phyloP scores from a whole-genome alignment of 164 flowering plant species.

The Paratinospora sagittata region DNA sequence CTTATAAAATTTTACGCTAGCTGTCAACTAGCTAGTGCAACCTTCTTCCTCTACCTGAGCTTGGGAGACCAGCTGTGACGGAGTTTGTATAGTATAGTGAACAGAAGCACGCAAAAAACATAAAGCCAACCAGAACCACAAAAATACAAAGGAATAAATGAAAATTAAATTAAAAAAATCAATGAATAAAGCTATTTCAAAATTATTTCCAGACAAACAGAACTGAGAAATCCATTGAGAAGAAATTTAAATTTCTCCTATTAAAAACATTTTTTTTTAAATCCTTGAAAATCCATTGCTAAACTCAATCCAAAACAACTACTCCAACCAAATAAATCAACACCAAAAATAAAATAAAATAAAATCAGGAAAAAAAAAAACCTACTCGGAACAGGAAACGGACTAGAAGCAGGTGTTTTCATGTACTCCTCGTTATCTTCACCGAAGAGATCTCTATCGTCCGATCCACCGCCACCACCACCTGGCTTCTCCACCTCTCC shows the following conservation, averaged over 20 bases:
- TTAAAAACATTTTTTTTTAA: neutral
- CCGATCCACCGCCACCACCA: slow-evolving; percentile 23
- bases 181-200: too few species aligned
- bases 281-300: neutral
- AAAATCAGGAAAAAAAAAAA: neutral
- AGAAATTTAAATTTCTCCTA: neutral
- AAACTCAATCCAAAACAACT: neutral
- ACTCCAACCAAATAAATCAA: neutral
- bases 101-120: neutral
- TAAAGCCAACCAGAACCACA: neutral
- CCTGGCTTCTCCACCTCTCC: slow-evolving; percentile 27
- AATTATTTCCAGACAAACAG: too few species aligned
- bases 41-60: too few species aligned
- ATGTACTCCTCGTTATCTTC: slow-evolving; percentile 80
- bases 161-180: too few species aligned
- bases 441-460: slow-evolving; percentile 73
- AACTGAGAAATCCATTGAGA: too few species aligned
- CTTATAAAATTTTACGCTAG: too few species aligned
- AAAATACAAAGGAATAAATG: neutral
- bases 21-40: too few species aligned
- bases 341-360: too few species aligned
- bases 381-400: slow-evolving; percentile 64
- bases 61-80: too few species aligned
- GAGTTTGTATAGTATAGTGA: too few species aligned
- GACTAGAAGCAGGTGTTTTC: slow-evolving; percentile 54